Percentiles rank a stretch among this genome's conserved stretches.
These are phyloP conservation scores for Chlamydomonas applanata DNA, from an alignment of 139 green algal species.

Conservation along the genomic window DNA sequence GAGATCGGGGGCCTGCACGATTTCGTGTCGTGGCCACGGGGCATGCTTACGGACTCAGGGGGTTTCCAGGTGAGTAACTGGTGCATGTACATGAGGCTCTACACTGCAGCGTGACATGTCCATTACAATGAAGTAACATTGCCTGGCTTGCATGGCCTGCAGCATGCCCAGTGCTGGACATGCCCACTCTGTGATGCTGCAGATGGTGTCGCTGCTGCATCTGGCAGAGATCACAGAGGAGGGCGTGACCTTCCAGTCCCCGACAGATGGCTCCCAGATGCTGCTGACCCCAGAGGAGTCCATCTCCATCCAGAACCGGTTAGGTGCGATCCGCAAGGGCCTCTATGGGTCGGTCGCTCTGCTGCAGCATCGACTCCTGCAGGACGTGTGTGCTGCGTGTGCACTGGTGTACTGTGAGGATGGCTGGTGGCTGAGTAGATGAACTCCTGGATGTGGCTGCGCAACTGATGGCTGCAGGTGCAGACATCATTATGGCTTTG, in stretches of 20 bases:
- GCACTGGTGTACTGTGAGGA: background rate
- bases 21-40: slow-evolving; percentile 87
- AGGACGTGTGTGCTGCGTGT: background rate
- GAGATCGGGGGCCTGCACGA: slow-evolving; percentile 83
- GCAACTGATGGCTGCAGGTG: slow-evolving; percentile 12
- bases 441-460: background rate
- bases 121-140: too few species aligned
- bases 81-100: too few species aligned
- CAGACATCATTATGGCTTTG: slow-evolving; percentile 96
- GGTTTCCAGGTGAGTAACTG: slow-evolving; percentile 56
- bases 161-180: too few species aligned
- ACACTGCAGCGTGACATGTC: too few species aligned
- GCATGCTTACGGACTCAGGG: slow-evolving; percentile 69
- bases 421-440: background rate
- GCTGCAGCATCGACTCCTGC: background rate
- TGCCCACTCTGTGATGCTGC: too few species aligned
- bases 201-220: slow-evolving; percentile 90
- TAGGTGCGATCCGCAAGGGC: too few species aligned
- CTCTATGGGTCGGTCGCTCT: background rate
- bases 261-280: slow-evolving; percentile 83
- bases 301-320: slow-evolving; percentile 87
- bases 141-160: too few species aligned
- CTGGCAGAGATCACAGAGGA: slow-evolving; percentile 90
- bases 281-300: slow-evolving; percentile 94
- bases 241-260: slow-evolving; percentile 85